phyloP scores from a whole-genome alignment of 306 rosid species.

The Vachellia collinsii region DNA sequence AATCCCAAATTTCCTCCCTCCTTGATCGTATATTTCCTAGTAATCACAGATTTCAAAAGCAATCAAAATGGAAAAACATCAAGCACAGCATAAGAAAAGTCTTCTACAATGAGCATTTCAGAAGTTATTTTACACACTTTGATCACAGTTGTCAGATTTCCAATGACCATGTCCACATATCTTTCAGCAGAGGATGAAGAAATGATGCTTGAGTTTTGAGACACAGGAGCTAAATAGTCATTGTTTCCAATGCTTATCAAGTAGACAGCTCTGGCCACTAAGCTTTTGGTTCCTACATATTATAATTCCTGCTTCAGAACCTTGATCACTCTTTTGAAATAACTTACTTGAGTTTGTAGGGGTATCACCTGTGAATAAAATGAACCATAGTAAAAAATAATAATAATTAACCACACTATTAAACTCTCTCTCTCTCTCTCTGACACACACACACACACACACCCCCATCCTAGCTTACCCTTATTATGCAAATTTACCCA shows the following conservation, averaged over 20 bases:
- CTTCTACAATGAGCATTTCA: too few relatives aligned
- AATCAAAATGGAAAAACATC: too few relatives aligned
- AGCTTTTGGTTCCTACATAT: too few relatives aligned
- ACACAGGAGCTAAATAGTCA: conserved; percentile 55
- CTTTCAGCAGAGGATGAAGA: conserved; percentile 45
- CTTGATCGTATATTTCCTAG: too few relatives aligned
- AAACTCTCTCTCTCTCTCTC: neutral
- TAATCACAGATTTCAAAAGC: too few relatives aligned
- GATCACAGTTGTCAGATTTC: conserved; percentile 60
- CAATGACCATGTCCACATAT: conserved; percentile 63
- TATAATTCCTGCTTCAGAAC: too few relatives aligned
- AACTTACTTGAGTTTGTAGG: conserved; percentile 51
- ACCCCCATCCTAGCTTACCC: too few relatives aligned
- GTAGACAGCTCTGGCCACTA: conserved; percentile 61
- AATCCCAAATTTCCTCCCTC: too few relatives aligned
- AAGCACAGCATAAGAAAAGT: too few relatives aligned
- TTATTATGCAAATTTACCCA: too few relatives aligned
- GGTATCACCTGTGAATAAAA: conserved; percentile 54
- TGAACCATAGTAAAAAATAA: neutral
- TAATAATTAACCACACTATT: neutral
- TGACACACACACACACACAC: too few relatives aligned
- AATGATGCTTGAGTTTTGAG: conserved; percentile 44
- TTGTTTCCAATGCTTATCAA: conserved; percentile 65
- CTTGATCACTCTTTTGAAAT: conserved; percentile 36
- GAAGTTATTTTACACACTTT: conserved; percentile 44